Percentiles rank a stretch among this genome's conserved stretches.
Evolutionary conservation across 768 basidiomycete genomes (phyloP).

Genomic region (Amanita jacksonii): DNA sequence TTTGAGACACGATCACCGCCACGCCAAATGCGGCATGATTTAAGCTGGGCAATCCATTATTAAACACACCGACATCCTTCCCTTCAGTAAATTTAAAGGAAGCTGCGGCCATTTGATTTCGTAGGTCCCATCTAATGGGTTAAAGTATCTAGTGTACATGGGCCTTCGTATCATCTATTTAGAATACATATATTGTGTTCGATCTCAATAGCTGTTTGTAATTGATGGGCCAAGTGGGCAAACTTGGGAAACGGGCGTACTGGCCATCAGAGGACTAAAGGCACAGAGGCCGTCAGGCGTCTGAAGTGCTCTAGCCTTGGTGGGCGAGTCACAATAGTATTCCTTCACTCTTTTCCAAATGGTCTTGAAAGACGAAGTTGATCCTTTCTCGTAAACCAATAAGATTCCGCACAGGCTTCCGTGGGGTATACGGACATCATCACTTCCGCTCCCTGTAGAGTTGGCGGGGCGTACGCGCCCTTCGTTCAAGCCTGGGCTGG

Average conservation of each 20-base stretch:
- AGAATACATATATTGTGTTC: not conserved
- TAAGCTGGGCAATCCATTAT: not conserved
- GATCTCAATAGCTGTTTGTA: not conserved
- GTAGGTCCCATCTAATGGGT: too few species aligned
- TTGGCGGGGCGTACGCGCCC: not conserved
- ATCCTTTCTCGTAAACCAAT: slow-evolving; percentile 85
- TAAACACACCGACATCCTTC: not conserved
- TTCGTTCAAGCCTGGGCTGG: slow-evolving; percentile 12
- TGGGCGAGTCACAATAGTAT: slow-evolving; percentile 41
- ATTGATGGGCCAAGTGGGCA: slow-evolving; percentile 6
- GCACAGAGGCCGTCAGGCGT: not conserved
- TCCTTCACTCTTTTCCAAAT: slow-evolving; percentile 66
- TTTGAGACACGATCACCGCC: too few species aligned
- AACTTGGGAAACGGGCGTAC: slow-evolving; percentile 4
- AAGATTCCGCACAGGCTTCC: slow-evolving; percentile 53
- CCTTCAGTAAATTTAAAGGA: too few species aligned
- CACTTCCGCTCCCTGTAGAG: not conserved
- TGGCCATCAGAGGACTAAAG: slow-evolving; percentile 6
- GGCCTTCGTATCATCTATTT: not conserved
- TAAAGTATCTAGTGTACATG: not conserved
- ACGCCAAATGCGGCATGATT: too few species aligned
- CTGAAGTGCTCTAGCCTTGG: slow-evolving; percentile 15
- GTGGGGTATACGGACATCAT: slow-evolving; percentile 18
- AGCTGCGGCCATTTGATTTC: too few species aligned
- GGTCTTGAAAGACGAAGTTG: slow-evolving; percentile 74